These are phyloP conservation scores for Phaeosphaeria sp. DNA, from an alignment of 2,329 filamentous ascomycete genomes.

Conservation along the genomic window DNA sequence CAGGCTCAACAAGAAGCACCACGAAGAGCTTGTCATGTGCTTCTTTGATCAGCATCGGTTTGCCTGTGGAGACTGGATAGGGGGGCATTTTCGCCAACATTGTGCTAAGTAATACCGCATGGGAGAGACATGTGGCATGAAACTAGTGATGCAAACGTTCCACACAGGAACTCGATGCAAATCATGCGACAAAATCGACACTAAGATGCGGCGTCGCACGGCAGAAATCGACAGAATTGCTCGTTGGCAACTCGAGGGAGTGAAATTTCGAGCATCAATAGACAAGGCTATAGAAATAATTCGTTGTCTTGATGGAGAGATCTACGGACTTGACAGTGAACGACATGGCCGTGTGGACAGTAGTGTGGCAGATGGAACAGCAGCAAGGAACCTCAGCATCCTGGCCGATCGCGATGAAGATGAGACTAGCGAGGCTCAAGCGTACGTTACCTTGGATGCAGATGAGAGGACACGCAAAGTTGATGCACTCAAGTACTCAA, in stretches of 20 bases:
- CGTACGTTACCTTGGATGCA: too few species aligned
- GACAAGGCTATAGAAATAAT: conserved; percentile 76
- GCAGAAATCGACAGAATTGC: conserved; percentile 78
- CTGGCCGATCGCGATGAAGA: too few species aligned
- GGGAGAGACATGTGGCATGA: conserved; percentile 95
- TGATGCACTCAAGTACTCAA: too few species aligned
- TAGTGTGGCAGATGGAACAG: too few species aligned
- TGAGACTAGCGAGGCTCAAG: too few species aligned
- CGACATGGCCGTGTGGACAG: too few species aligned
- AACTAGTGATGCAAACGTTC: conserved; percentile 80
- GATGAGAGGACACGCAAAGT: too few species aligned
- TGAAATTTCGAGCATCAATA: conserved; percentile 64
- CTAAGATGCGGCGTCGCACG: conserved; percentile 76
- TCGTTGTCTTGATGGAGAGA: conserved; percentile 73
- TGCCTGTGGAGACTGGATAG: conserved; percentile 89
- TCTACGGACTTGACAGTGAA: conserved; percentile 69
- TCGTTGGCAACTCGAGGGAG: conserved; percentile 78
- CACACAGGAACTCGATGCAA: conserved; percentile 73
- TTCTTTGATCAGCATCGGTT: conserved; percentile 93
- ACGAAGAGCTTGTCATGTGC: too few species aligned
- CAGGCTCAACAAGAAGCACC: too few species aligned
- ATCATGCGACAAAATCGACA: conserved; percentile 87
- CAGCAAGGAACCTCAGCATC: too few species aligned
- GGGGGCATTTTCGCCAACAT: conserved; percentile 90
- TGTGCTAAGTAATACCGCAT: conserved; percentile 95